Base-by-base conservation (phyloP, 345 rosid species). In the Melaleuca alternifolia region DNA sequence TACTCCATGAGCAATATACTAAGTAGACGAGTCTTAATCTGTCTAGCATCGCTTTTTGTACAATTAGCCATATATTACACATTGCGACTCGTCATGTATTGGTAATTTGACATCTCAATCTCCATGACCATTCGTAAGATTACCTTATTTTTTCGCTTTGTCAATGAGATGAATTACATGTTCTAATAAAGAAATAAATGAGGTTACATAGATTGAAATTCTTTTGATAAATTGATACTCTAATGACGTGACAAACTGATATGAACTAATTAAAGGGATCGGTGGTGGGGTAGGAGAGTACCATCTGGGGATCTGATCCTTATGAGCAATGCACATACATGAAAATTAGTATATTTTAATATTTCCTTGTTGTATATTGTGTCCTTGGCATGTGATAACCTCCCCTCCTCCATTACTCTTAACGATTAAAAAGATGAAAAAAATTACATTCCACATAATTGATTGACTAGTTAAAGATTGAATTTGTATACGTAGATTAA, bases 91-190 rank as follows among this genome's bases (percentile, higher is more conserved):
- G 46, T 16, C 77, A 16, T 65, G 18, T 33, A 65, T 65, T 65
- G 46, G 13, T 16, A 65, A 65, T 65, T 33, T 33, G 46, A 46
- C 6, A 1, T 6, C 15, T 62, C 11, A 0, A 30, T 28, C 28
- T 30, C 10, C 3, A 0, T 30, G 23, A 2, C 41, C 77, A 1
- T 65, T 65, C 44, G 7, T 0, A 11, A 11, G 12, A 5, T 12
- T 33, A 2, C 46, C 24, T 33, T 65, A 16, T 24, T 65, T 65
- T 65, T 65, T 33, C 24, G 9, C 46, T 6, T 33, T 65, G 24
- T 20, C 79, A 37, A 65, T 37, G 12, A 33, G 46, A 8, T 33
- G 24, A 65, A 23, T 65, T 65, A 65, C 11, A 16, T 18, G 6
- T 33, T 18, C 12, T 10, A 65, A 37, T 33, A 18, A 65, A 33